Evolutionary conservation across 1,284 basidiomycete genomes (phyloP).

Genomic region (Lignosus rhinocerotis): DNA sequence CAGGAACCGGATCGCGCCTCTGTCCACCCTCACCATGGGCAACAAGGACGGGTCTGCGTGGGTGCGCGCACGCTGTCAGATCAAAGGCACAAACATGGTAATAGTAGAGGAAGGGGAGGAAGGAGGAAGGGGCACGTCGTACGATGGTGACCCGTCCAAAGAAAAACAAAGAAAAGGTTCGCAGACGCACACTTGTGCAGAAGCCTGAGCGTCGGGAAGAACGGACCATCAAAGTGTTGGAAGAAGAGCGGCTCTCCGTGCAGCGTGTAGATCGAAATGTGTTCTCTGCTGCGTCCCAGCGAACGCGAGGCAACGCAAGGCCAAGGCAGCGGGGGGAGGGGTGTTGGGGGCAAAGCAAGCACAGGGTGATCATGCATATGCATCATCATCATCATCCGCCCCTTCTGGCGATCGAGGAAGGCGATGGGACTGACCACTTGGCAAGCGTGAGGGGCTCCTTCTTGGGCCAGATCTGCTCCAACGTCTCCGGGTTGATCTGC

Average conservation of each 20-base stretch:
- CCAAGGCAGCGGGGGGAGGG: too few relatives aligned
- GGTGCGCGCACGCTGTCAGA: conserved; percentile 5
- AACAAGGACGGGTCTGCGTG: conserved; percentile 84
- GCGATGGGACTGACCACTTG: conserved; percentile 78
- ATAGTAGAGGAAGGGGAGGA: conserved; percentile 3
- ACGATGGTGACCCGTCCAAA: too few relatives aligned
- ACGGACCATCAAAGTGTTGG: conserved; percentile 95
- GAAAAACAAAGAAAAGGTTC: too few relatives aligned
- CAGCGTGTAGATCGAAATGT: conserved; percentile 90
- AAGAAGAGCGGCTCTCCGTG: conserved; percentile 90
- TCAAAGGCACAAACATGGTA: neutral
- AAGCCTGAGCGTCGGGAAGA: conserved; percentile 85
- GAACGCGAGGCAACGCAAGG: too few relatives aligned
- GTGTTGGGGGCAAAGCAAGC: conserved; percentile 10
- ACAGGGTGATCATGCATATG: too few relatives aligned
- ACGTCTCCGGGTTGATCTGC: conserved; percentile 75
- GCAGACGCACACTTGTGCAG: conserved; percentile 83
- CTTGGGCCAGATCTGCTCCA: conserved; percentile 98
- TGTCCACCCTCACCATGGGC: conserved; percentile 88
- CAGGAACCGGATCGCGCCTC: conserved; percentile 97
- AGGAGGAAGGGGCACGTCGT: too few relatives aligned
- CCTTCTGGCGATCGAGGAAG: conserved; percentile 11
- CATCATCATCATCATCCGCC: neutral
- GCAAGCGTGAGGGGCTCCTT: conserved; percentile 92
- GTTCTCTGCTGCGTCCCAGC: conserved; percentile 75